Percentiles rank a stretch among this genome's conserved stretches.
phyloP scores from a whole-genome alignment of 139 green algal genomes.

The Micromonas commoda region DNA sequence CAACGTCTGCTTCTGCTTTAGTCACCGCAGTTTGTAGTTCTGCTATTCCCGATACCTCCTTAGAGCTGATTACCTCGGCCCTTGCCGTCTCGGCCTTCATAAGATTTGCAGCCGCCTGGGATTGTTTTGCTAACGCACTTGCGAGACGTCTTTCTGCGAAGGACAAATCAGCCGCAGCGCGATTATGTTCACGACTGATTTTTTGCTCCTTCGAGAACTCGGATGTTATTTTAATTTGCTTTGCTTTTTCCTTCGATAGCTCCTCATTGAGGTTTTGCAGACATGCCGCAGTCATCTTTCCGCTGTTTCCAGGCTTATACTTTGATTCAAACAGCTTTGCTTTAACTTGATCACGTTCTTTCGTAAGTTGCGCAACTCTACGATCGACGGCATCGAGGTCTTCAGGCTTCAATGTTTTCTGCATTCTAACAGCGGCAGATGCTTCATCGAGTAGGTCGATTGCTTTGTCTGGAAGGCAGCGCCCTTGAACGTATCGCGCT shows the following conservation, averaged over 20 bases:
- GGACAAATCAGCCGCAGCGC: background rate
- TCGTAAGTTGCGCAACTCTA: slow-evolving; percentile 27
- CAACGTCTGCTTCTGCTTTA: background rate
- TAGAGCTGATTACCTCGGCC: background rate
- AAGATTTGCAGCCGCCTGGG: background rate
- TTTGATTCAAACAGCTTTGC: background rate
- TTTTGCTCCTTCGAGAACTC: background rate
- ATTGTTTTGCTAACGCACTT: background rate
- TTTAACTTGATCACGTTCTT: slow-evolving; percentile 18
- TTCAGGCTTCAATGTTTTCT: slow-evolving; percentile 59
- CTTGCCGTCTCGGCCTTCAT: background rate
- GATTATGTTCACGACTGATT: background rate
- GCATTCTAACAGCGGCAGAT: slow-evolving; percentile 46
- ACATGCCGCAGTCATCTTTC: background rate
- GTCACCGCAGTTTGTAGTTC: background rate
- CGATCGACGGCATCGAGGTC: slow-evolving; percentile 70
- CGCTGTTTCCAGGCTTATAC: background rate
- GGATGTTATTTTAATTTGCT: background rate
- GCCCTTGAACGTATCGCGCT: slow-evolving; percentile 60
- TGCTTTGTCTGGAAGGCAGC: slow-evolving; percentile 81
- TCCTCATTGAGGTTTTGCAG: slow-evolving; percentile 1
- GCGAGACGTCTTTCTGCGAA: background rate
- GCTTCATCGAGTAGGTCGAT: slow-evolving; percentile 82
- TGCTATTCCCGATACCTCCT: background rate
- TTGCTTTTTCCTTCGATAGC: background rate